These are phyloP conservation scores for Ophiocordyceps unilateralis DNA, from an alignment of 2,329 filamentous ascomycete genomes.

Conservation along the genomic window DNA sequence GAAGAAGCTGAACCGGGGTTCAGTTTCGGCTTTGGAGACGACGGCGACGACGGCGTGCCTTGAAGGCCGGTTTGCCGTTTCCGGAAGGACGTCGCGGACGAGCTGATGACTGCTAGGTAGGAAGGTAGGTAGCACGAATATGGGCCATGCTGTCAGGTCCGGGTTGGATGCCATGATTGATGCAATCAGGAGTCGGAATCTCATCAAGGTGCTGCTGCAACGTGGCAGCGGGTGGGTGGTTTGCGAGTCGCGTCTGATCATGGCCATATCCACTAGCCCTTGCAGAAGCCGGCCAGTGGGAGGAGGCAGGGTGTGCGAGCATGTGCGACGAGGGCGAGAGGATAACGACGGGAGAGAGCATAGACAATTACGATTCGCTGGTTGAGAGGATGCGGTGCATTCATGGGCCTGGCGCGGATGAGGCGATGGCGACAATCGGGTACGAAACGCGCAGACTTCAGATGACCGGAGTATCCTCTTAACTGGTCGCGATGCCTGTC, in stretches of 20 bases:
- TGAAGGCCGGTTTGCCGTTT: background rate
- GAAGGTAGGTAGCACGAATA: background rate
- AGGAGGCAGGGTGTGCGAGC: background rate
- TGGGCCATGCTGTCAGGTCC: background rate
- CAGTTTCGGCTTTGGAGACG: constrained; percentile 37
- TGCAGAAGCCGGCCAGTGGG: background rate
- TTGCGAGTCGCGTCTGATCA: background rate
- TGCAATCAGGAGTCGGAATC: background rate
- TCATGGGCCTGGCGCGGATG: too few relatives aligned
- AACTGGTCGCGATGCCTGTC: too few relatives aligned
- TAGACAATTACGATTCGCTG: too few relatives aligned
- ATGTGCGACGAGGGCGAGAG: background rate
- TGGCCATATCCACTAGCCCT: background rate
- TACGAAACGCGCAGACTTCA: too few relatives aligned
- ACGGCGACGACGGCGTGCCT: constrained; percentile 24
- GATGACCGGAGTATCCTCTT: too few relatives aligned
- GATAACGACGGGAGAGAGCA: background rate
- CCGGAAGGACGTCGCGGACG: too few relatives aligned
- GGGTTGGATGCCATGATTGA: background rate
- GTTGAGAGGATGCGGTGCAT: too few relatives aligned
- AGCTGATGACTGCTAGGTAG: background rate
- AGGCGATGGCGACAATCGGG: too few relatives aligned
- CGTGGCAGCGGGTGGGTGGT: background rate
- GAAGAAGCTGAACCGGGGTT: constrained; percentile 24
- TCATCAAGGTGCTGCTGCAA: background rate